Evolutionary conservation across 192 early-diverging fungal genomes (phyloP).

Genomic region (Entomortierella lignicola): DNA sequence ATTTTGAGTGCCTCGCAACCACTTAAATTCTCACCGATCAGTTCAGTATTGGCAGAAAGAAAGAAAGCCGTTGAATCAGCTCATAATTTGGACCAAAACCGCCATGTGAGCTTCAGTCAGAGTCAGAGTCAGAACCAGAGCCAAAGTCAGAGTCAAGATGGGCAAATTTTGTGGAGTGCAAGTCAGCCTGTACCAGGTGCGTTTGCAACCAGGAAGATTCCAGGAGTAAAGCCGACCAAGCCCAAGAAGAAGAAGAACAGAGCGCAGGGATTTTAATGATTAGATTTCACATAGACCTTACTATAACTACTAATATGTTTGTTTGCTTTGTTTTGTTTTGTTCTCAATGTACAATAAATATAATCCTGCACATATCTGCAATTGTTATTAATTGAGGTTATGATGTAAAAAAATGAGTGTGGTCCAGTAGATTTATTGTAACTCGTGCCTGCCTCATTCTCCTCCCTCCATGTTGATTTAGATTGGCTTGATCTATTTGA

Average conservation of each 20-base stretch:
- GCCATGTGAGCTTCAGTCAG: background rate
- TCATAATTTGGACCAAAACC: background rate
- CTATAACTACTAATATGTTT: no score
- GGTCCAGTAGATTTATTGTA: no score
- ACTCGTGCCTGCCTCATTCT: background rate
- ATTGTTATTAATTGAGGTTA: no score
- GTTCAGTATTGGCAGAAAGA: background rate
- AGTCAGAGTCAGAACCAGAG: constrained; percentile 7
- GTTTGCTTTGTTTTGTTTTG: no score
- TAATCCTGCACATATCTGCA: no score
- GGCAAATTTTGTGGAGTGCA: constrained; percentile 5
- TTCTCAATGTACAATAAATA: no score
- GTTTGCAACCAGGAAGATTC: constrained; percentile 13
- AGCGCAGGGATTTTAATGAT: constrained; percentile 20
- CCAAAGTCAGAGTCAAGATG: constrained; percentile 9
- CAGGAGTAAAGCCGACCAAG: background rate
- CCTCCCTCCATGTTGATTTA: constrained; percentile 11
- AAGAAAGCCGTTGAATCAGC: background rate
- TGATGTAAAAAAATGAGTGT: no score
- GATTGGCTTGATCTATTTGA: constrained; percentile 38
- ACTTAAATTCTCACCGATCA: no score
- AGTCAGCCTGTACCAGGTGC: constrained; percentile 29
- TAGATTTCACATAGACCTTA: background rate
- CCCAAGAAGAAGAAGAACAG: constrained; percentile 38
- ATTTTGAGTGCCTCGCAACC: no score